Evolutionary conservation across 352 stramenopile genomes (phyloP).

Genomic region (Pilasporangium apinafurcum): DNA sequence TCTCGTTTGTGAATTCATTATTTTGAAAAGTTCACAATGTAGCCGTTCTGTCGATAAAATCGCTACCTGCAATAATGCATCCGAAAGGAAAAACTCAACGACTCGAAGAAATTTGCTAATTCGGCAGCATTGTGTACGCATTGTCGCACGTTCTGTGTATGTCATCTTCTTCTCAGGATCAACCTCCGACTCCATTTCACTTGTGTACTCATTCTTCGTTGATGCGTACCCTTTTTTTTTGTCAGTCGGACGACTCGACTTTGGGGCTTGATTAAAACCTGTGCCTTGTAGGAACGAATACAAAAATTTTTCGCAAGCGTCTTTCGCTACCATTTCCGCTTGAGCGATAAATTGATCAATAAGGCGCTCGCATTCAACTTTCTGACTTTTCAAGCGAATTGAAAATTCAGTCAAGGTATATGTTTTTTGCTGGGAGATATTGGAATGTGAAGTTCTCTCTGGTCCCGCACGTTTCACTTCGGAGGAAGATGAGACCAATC

Average conservation of each 20-base stretch:
- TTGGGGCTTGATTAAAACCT: conserved; percentile 42
- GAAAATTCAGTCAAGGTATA: conserved; percentile 82
- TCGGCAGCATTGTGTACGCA: conserved; percentile 88
- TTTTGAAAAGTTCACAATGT: conserved; percentile 29
- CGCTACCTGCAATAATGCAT: conserved; percentile 67
- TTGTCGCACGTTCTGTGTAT: conserved; percentile 91
- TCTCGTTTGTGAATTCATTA: too few species aligned
- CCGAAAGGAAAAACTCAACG: conserved; percentile 87
- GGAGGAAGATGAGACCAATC: conserved; percentile 22
- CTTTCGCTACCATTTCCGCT: conserved; percentile 47
- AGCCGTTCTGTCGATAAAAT: conserved; percentile 49
- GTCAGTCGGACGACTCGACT: too few species aligned
- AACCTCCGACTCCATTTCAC: conserved; percentile 2
- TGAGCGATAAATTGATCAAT: conserved; percentile 60
- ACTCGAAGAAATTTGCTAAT: conserved; percentile 90
- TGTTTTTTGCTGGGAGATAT: conserved; percentile 47
- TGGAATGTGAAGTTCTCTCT: too few species aligned
- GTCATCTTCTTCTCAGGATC: conserved; percentile 74
- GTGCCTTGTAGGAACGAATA: conserved; percentile 47
- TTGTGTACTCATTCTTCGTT: background rate
- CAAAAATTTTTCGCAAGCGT: conserved; percentile 56
- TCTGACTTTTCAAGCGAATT: conserved; percentile 61
- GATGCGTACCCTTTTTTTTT: too few species aligned
- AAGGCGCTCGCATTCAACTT: conserved; percentile 44
- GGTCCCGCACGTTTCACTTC: too few species aligned